Evolutionary conservation across 768 basidiomycete species (phyloP), one percentile per base, ranked within the genome.

Genomic region (Phylloporus sp.): DNA sequence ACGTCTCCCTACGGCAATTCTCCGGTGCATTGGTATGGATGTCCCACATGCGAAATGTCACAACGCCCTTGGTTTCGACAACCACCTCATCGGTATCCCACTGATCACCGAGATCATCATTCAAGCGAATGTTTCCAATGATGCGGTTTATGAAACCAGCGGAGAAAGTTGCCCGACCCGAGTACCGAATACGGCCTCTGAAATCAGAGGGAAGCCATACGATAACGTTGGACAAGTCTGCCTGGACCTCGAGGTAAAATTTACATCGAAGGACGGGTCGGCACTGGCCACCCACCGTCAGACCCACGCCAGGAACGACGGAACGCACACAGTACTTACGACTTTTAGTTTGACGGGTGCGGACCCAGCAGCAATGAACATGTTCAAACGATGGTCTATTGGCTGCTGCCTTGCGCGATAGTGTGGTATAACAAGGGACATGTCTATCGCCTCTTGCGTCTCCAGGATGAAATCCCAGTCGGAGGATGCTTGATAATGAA

Each of bases 161-260:
- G 20, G 88, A 91, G 67, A 82, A 84, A 8, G 73, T 65, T 6
- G 77, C 72, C 54, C 72, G 78, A 42, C 79, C 78, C 13, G 75
- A 68, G 58, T 79, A 69, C 59, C 75, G 78, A 34, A 91, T 86
- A 32, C 72, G 78, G 22, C 88, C 88, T 49, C 73, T 79, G 70
- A 90, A 90, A 61, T 91, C 87, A 31, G 86, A 88, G 13, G 88
- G 88, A 18, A 91, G 73, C 81, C 83, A 90, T 52, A 90, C 68
- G 6, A 82, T 88, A 27, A 90, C 78, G 59, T 87, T 79, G 35
- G 88, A 85, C n/a, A 73, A 69, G n/a, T 75, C 71, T 16, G 80
- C 83, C 56, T 76, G 77, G 31, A 91, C 72, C 65, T 86, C 81
- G 44, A 90, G 76, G 65, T 79, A 80, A 58, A 85, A 82, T 63